Evolutionary conservation across 2,329 filamentous ascomycete genomes (phyloP).

Genomic region (Aspergillus brasiliensis): DNA sequence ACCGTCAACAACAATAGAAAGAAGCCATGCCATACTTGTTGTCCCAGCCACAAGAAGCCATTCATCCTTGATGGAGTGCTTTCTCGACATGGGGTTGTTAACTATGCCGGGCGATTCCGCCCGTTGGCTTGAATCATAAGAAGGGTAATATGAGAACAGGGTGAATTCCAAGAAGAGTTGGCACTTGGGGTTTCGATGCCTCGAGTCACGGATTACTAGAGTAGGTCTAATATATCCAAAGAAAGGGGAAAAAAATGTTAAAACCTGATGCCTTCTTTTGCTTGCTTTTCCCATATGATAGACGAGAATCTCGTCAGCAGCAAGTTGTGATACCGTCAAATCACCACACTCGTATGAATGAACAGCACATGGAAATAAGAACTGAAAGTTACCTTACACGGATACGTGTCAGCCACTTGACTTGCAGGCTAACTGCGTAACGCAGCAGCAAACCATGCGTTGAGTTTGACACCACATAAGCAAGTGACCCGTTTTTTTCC

Average conservation of each 20-base stretch:
- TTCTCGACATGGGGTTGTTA: background rate
- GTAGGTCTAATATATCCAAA: no score
- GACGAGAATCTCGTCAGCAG: background rate
- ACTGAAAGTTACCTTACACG: background rate
- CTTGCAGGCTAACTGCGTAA: background rate
- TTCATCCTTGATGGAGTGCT: background rate
- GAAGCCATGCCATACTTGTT: background rate
- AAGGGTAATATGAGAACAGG: no score
- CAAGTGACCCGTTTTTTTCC: background rate
- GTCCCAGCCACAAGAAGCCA: background rate
- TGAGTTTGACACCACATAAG: conserved; percentile 4
- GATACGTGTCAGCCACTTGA: background rate
- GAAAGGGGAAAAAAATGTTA: no score
- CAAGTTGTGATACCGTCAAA: background rate
- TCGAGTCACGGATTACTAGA: no score
- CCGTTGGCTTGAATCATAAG: no score
- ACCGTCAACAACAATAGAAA: background rate
- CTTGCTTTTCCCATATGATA: no score
- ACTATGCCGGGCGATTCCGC: background rate
- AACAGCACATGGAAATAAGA: background rate
- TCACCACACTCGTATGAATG: background rate
- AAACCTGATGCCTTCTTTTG: no score
- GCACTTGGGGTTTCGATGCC: no score
- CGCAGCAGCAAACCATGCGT: background rate
- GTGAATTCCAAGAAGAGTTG: no score